Evolutionary conservation across 352 stramenopile genomes (phyloP).

Genomic region (Phytophthora colocasiae): DNA sequence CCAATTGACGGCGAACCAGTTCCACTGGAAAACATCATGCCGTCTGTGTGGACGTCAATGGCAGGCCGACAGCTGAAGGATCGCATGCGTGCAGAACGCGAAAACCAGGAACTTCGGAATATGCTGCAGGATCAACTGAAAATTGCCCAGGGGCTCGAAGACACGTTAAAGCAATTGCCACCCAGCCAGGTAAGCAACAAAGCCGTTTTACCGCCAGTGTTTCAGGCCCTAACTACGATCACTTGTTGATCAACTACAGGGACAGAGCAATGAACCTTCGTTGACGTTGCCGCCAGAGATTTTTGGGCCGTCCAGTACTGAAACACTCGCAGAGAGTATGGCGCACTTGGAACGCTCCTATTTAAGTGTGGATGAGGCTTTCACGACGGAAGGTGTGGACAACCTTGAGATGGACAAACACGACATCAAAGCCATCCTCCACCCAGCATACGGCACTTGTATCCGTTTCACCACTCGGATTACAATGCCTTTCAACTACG

Average conservation of each 20-base stretch:
- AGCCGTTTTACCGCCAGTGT: background rate
- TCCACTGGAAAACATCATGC: conserved; percentile 12
- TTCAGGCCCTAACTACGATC: conserved; percentile 12
- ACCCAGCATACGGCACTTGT: conserved; percentile 28
- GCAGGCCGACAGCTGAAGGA: conserved; percentile 35
- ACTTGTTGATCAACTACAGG: conserved; percentile 21
- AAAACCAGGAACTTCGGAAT: conserved; percentile 33
- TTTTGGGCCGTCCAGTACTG: conserved; percentile 30
- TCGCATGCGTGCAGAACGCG: conserved; percentile 34
- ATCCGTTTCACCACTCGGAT: conserved; percentile 37
- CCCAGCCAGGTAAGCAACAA: conserved; percentile 29
- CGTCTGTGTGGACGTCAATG: conserved; percentile 37
- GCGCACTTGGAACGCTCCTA: conserved; percentile 26
- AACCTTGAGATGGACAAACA: conserved; percentile 32
- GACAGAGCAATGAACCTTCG: background rate
- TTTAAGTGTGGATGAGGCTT: conserved; percentile 27
- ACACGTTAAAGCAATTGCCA: conserved; percentile 37
- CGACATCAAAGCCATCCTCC: conserved; percentile 34
- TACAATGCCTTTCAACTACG: conserved; percentile 28
- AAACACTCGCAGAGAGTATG: conserved; percentile 33
- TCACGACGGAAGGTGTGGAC: conserved; percentile 20
- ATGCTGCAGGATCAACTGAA: conserved; percentile 43
- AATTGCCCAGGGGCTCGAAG: conserved; percentile 40
- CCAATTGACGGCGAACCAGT: conserved; percentile 3
- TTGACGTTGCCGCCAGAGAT: conserved; percentile 27